A percentile compares a stretch with the other conserved stretches of the same genome.
These are phyloP conservation scores for Pharus latifolius DNA, from an alignment of 176 grass and related monocot genomes.

Conservation along the genomic window DNA sequence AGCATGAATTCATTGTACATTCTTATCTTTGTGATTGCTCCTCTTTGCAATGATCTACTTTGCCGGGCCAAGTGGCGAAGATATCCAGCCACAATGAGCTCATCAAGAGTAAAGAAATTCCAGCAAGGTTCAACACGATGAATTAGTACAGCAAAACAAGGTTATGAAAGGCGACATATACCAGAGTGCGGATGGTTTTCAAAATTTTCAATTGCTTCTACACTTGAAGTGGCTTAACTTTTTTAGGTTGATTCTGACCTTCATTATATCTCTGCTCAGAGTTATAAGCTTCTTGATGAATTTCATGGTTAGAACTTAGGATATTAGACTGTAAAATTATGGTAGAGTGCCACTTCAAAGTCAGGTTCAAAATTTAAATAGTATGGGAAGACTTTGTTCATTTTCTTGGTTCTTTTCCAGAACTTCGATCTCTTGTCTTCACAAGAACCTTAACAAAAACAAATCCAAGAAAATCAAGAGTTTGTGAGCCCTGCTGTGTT, in stretches of 20 bases:
- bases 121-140: neutral
- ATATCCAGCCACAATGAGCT: slow-evolving; percentile 16
- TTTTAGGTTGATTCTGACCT: neutral
- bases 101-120: slow-evolving; percentile 22
- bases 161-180: neutral
- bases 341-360: too few species aligned
- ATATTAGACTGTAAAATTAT: too few species aligned
- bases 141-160: neutral
- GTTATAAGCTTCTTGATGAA: neutral
- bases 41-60: slow-evolving; percentile 47
- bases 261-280: neutral
- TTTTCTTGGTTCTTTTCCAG: too few species aligned
- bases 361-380: too few species aligned
- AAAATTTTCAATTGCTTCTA: neutral
- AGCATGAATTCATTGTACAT: slow-evolving; percentile 46
- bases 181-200: neutral
- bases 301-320: too few species aligned
- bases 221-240: neutral
- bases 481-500: too few species aligned
- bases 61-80: slow-evolving; percentile 39
- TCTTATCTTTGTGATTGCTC: slow-evolving; percentile 35
- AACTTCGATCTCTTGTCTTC: too few species aligned
- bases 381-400: too few species aligned
- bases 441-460: too few species aligned
- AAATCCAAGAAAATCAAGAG: too few species aligned